These are phyloP conservation scores for Aphanoascus verrucosus DNA, from an alignment of 2,329 filamentous ascomycete species.

Conservation along the genomic window DNA sequence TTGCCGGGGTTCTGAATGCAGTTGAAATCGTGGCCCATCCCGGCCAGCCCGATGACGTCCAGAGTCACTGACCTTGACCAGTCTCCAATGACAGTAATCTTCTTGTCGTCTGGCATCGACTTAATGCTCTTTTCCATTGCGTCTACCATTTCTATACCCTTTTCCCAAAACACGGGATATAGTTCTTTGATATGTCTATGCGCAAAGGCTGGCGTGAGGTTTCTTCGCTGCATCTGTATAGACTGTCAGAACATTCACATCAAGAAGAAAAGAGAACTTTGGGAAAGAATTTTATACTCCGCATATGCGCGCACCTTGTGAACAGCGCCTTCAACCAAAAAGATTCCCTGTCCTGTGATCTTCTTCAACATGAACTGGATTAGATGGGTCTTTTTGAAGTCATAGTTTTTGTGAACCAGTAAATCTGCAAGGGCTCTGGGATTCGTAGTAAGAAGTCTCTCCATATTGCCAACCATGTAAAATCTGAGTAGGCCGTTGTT, in stretches of 20 bases:
- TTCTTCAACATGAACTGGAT: slow-evolving; percentile 33
- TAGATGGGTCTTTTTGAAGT: slow-evolving; percentile 53
- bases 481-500: slow-evolving; percentile 62
- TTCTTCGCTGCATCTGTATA: slow-evolving; percentile 52
- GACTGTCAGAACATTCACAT: neutral
- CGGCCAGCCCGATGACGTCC: slow-evolving; percentile 64
- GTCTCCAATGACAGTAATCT: slow-evolving; percentile 46
- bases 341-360: slow-evolving; percentile 35
- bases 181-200: slow-evolving; percentile 77
- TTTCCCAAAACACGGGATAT: slow-evolving; percentile 74
- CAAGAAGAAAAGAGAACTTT: neutral
- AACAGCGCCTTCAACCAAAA: slow-evolving; percentile 82
- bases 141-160: slow-evolving; percentile 56
- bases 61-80: slow-evolving; percentile 61
- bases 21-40: slow-evolving; percentile 60
- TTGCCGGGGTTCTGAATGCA: slow-evolving; percentile 49
- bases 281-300: neutral
- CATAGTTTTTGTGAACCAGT: slow-evolving; percentile 57
- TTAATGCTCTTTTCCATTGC: slow-evolving; percentile 44
- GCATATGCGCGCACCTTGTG: slow-evolving; percentile 50
- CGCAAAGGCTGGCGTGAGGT: slow-evolving; percentile 71
- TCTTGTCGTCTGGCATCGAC: slow-evolving; percentile 24
- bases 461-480: slow-evolving; percentile 50
- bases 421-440: slow-evolving; percentile 60
- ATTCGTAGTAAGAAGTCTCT: slow-evolving; percentile 51